Conservation (phyloP, 352 stramenopile genomes). For the Phytophthora ohioensis region DNA sequence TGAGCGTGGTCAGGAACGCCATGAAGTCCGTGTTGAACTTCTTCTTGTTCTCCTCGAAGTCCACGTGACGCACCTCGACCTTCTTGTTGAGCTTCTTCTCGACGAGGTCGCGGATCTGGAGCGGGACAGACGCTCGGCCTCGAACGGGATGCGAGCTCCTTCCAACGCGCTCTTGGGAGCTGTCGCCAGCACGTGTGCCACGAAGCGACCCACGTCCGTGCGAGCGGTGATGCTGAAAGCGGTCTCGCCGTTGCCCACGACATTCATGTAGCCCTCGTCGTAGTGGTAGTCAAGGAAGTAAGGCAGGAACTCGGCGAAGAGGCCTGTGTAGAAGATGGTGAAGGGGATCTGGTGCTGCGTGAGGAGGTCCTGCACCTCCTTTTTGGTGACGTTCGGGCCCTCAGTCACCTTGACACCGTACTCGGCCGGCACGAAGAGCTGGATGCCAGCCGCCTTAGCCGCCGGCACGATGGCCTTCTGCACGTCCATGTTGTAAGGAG, state of each 20-base stretch:
- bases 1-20: slow-evolving; percentile 29
- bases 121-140: slow-evolving; percentile 34
- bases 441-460: slow-evolving; percentile 35
- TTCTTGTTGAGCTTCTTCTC: slow-evolving; percentile 46
- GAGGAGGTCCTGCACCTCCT: slow-evolving; percentile 30
- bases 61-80: slow-evolving; percentile 26
- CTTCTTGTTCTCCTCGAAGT: slow-evolving; percentile 40
- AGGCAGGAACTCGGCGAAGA: slow-evolving; percentile 29
- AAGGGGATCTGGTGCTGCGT: slow-evolving; percentile 34
- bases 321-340: slow-evolving; percentile 35
- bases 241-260: slow-evolving; percentile 30
- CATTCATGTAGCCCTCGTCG: slow-evolving; percentile 25
- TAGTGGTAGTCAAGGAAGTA: slow-evolving; percentile 32
- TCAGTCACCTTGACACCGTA: slow-evolving; percentile 27
- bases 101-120: slow-evolving; percentile 31
- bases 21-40: slow-evolving; percentile 30
- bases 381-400: slow-evolving; percentile 29
- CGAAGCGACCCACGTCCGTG: slow-evolving; percentile 32
- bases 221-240: slow-evolving; percentile 33
- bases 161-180: slow-evolving; percentile 20
- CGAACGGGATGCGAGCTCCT: slow-evolving; percentile 29
- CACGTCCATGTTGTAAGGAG: slow-evolving; percentile 15
- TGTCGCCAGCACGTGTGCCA: slow-evolving; percentile 33
- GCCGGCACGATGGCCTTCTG: slow-evolving; percentile 22
- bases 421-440: slow-evolving; percentile 40